A percentile compares a stretch with the other conserved stretches of the same genome.
These are phyloP conservation scores for Torrubiella hemipterigena DNA, from an alignment of 2,329 filamentous ascomycete species.

Conservation along the genomic window DNA sequence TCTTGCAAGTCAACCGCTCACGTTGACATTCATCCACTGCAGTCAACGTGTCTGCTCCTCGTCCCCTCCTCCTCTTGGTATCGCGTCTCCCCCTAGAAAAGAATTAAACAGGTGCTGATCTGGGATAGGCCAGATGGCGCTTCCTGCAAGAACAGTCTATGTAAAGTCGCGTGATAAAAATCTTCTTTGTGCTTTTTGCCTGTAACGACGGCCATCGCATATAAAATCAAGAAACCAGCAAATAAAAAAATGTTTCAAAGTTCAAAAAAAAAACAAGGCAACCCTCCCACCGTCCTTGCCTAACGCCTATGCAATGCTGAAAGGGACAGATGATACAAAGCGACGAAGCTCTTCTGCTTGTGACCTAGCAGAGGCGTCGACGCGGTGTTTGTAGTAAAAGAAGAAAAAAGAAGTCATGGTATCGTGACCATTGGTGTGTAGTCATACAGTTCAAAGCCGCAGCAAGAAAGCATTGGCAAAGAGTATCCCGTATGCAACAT, in stretches of 20 bases:
- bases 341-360: constrained; percentile 9
- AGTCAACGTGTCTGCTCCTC: too few relatives aligned
- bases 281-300: constrained; percentile 19
- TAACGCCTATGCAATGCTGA: constrained; percentile 50
- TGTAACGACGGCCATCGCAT: too few relatives aligned
- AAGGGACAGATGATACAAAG: constrained; percentile 27
- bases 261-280: constrained; percentile 12
- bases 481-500: constrained; percentile 6
- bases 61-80: too few relatives aligned
- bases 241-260: too few relatives aligned
- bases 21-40: too few relatives aligned
- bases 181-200: constrained; percentile 24
- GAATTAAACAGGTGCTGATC: constrained; percentile 16
- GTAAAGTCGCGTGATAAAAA: constrained; percentile 23
- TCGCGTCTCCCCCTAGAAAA: constrained; percentile 12
- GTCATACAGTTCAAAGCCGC: constrained; percentile 27
- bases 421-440: constrained; percentile 33
- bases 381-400: constrained; percentile 7
- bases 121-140: constrained; percentile 3
- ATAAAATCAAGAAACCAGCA: constrained; percentile 17
- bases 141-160: constrained; percentile 27
- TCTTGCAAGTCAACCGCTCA: too few relatives aligned
- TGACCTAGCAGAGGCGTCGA: constrained; percentile 14
- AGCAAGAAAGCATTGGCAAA: neutral
- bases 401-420: constrained; percentile 33